A percentile compares a stretch with the other conserved stretches of the same genome.
These are phyloP conservation scores for Alnus rubra DNA, from an alignment of 306 rosid species.

Conservation along the genomic window DNA sequence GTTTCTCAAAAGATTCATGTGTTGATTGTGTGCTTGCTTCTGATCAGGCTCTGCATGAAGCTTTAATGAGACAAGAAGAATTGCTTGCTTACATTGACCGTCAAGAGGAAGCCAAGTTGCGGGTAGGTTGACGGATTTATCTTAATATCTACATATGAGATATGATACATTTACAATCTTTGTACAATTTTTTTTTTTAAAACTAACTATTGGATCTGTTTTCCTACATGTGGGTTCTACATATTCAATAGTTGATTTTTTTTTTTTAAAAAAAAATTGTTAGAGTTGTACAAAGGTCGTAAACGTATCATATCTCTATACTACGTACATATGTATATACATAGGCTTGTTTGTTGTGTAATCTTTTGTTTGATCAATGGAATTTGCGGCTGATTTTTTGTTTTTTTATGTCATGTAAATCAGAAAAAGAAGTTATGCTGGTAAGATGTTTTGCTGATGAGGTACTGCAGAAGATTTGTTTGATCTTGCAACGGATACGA, in stretches of 20 bases:
- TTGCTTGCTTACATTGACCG: conserved; percentile 83
- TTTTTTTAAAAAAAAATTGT: too few species aligned
- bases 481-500: conserved; percentile 26
- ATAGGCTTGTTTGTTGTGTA: too few species aligned
- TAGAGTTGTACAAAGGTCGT: too few species aligned
- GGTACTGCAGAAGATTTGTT: conserved; percentile 26
- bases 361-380: neutral
- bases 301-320: too few species aligned
- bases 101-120: conserved; percentile 75
- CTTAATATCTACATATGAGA: neutral
- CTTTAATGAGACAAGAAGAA: conserved; percentile 93
- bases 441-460: conserved; percentile 49
- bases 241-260: too few species aligned
- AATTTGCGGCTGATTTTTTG: conserved; percentile 27
- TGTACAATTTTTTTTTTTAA: too few species aligned
- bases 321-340: neutral
- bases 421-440: conserved; percentile 91
- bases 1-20: conserved; percentile 19
- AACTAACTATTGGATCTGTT: too few species aligned
- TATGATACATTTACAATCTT: too few species aligned
- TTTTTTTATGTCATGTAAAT: conserved; percentile 28
- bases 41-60: conserved; percentile 84
- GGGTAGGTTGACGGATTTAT: conserved; percentile 51
- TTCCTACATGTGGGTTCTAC: too few species aligned
- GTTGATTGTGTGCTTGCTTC: conserved; percentile 16